Evolutionary conservation across 164 flowering plant species (phyloP).

Genomic region (Taxillus chinensis): DNA sequence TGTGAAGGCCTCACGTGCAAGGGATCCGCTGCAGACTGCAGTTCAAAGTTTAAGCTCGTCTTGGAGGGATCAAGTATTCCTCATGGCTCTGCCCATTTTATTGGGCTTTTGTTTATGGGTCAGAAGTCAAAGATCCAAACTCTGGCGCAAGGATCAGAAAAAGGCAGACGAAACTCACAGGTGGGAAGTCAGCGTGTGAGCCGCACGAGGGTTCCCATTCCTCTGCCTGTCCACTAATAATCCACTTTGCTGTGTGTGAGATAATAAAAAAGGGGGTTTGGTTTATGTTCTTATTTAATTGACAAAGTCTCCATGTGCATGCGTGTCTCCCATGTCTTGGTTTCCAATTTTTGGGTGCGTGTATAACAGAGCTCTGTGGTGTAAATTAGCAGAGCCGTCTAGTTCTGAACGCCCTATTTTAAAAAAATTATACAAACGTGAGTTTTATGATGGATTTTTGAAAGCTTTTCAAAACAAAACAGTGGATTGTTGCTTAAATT

Average conservation of each 20-base stretch:
- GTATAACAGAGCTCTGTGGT: neutral
- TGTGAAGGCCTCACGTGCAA: conserved; percentile 31
- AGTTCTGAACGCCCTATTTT: no score
- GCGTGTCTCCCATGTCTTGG: conserved; percentile 2
- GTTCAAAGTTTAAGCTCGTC: neutral
- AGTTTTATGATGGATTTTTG: no score
- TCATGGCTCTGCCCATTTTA: neutral
- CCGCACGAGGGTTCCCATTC: conserved; percentile 29
- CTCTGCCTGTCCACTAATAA: conserved; percentile 3
- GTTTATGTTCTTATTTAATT: neutral
- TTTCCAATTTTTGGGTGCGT: neutral
- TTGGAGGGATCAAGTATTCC: conserved; percentile 20
- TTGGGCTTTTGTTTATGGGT: conserved; percentile 7
- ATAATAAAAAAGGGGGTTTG: no score
- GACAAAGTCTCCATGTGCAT: neutral
- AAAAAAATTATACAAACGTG: no score
- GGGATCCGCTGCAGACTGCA: conserved; percentile 27
- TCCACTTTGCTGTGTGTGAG: neutral
- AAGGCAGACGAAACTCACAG: conserved; percentile 10
- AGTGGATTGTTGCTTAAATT: no score
- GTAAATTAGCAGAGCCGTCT: no score
- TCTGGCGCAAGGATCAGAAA: neutral
- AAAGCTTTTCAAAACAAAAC: no score
- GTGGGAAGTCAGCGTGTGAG: conserved; percentile 21
- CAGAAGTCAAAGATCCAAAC: conserved; percentile 33